A percentile compares a stretch with the other conserved stretches of the same genome.
These are phyloP conservation scores for Fusarium piperis DNA, from an alignment of 2,329 filamentous ascomycete genomes.

Conservation along the genomic window DNA sequence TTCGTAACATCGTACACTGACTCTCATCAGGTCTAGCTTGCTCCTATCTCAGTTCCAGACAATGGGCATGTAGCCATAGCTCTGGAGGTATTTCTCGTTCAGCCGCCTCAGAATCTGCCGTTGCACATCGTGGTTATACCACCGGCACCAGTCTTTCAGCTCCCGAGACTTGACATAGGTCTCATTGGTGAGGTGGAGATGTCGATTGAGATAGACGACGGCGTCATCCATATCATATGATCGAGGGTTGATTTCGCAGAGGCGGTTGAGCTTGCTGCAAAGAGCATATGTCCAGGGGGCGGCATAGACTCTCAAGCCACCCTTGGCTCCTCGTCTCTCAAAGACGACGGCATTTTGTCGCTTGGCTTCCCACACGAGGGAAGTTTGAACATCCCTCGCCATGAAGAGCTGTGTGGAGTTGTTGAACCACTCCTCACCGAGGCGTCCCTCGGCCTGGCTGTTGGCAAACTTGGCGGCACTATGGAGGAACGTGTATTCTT, in stretches of 20 bases:
- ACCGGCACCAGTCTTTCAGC: slow-evolving; percentile 25
- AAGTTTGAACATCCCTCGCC: slow-evolving; percentile 16
- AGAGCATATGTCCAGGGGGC: slow-evolving; percentile 36
- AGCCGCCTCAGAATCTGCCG: slow-evolving; percentile 15
- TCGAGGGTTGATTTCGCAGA: slow-evolving; percentile 25
- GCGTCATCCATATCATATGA: slow-evolving; percentile 34
- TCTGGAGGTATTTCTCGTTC: slow-evolving; percentile 15
- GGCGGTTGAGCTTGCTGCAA: slow-evolving; percentile 34
- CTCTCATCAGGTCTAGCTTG: not conserved
- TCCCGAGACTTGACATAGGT: slow-evolving; percentile 2
- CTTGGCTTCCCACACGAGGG: slow-evolving; percentile 18
- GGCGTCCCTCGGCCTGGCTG: slow-evolving; percentile 10
- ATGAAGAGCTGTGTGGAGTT: slow-evolving; percentile 37
- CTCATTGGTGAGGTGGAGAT: slow-evolving; percentile 7
- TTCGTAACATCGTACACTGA: slow-evolving; percentile 2
- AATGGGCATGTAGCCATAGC: slow-evolving; percentile 22
- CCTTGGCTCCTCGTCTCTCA: slow-evolving; percentile 19
- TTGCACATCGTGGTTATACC: slow-evolving; percentile 28
- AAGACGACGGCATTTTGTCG: slow-evolving; percentile 30
- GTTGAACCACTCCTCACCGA: slow-evolving; percentile 37
- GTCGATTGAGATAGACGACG: slow-evolving; percentile 28
- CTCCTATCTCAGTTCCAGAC: slow-evolving; percentile 14
- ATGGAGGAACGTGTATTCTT: slow-evolving; percentile 16
- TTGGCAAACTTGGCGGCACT: slow-evolving; percentile 35
- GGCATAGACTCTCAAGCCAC: slow-evolving; percentile 30